Evolutionary conservation across 495 filamentous ascomycete species (phyloP), one percentile per base, ranked within the genome.

Genomic region (Tuber melanosporum): DNA sequence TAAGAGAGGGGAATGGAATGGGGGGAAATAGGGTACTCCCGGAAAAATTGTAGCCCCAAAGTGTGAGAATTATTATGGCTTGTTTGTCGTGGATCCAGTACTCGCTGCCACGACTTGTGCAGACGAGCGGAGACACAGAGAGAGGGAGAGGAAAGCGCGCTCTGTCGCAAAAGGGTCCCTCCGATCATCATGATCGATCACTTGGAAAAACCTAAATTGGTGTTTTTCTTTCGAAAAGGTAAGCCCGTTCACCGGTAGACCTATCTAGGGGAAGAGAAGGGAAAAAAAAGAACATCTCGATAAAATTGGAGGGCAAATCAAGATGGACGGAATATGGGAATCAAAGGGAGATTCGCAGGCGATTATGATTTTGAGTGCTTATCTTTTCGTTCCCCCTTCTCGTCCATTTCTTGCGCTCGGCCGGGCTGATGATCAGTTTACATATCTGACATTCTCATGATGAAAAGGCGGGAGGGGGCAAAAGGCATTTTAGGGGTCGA

Each of bases 291-390:
- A 66, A 66, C n/a, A 62, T 66, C n/a, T 66, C 57, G 57, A 66
- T 66, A 66, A 66, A 66, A 66, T n/a, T 66, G 57, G n/a, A 66
- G 57, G 57, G 57, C 57, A 66, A 66, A 66, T 66, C 57, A 66
- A 66, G 57, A 66, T 66, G n/a, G 57, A 32, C 57, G 26, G 26
- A 32, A 32, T 66, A 66, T 66, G n/a, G 57, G n/a, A 66, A 66
- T 66, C 57, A 66, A 66, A 32, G 57, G 57, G 26, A 66, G 57
- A 66, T 66, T 66, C n/a, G 57, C 57, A n/a, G 57, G 26, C 49
- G 49, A 66, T 66, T 66, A 17, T 32, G n/a, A n/a, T 17, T 32
- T 66, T 32, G 57, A 66, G 57, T 32, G 57, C n/a, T 66, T 66
- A 66, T 66, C 57, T 62, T 26, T 62, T 3, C 12, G n/a, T 57